A percentile compares a stretch with the other conserved stretches of the same genome.
Evolutionary conservation across 73 alveolate genomes (phyloP).

Genomic region (Paramecium sonneborni): DNA sequence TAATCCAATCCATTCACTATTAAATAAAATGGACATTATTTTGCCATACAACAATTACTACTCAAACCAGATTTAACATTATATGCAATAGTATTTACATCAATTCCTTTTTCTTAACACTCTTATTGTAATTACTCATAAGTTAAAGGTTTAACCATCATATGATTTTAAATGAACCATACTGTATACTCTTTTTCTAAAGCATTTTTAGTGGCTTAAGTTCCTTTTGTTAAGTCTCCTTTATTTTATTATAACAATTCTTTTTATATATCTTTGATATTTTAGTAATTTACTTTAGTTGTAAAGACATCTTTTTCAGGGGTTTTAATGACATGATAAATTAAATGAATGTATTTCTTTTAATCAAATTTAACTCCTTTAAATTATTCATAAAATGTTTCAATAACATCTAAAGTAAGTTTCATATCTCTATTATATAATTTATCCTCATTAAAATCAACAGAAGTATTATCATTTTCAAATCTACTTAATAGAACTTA

Average conservation of each 20-base stretch:
- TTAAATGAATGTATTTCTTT: background rate
- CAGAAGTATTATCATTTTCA: background rate
- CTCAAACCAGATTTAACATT: conserved; percentile 10
- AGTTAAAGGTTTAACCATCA: conserved; percentile 26
- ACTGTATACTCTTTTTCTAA: background rate
- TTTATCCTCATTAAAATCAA: background rate
- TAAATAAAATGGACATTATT: conserved; percentile 19
- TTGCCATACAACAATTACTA: conserved; percentile 27
- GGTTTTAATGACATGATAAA: background rate
- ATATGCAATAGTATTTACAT: background rate
- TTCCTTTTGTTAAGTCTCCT: conserved; percentile 8
- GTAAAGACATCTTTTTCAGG: background rate
- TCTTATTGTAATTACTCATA: background rate
- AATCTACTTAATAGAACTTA: background rate
- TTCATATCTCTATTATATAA: background rate
- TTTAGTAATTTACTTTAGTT: background rate
- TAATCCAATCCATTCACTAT: background rate
- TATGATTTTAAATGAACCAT: background rate
- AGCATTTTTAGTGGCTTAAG: background rate
- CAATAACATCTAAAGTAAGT: background rate
- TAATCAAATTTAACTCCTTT: background rate
- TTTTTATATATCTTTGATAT: background rate
- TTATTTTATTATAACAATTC: background rate
- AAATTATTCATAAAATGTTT: background rate
- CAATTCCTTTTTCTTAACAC: background rate